These are phyloP conservation scores for Hirsutella thompsonii DNA, from an alignment of 2,329 filamentous ascomycete genomes.

Conservation along the genomic window DNA sequence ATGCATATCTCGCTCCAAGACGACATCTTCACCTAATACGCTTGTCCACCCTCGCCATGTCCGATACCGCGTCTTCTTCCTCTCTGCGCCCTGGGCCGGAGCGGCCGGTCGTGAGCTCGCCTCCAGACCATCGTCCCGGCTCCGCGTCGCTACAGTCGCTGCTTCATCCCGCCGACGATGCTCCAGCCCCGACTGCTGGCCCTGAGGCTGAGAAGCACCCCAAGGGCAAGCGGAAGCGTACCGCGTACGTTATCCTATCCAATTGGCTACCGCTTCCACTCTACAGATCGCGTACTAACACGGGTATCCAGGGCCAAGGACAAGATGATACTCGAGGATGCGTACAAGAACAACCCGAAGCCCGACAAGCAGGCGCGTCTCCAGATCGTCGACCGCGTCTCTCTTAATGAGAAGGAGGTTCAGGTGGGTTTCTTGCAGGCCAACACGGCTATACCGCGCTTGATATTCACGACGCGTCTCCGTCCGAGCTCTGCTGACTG, in stretches of 20 bases:
- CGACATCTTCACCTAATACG: neutral
- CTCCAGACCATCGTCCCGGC: conserved; percentile 11
- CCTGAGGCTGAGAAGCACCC: conserved; percentile 31
- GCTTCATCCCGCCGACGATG: conserved; percentile 3
- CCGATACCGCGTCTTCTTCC: conserved; percentile 11
- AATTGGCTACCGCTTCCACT: neutral
- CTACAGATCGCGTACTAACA: conserved; percentile 10
- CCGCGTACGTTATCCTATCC: conserved; percentile 35
- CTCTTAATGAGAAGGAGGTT: conserved; percentile 88
- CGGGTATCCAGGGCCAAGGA: conserved; percentile 57
- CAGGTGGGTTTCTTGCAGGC: conserved; percentile 51
- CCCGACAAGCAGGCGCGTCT: conserved; percentile 82
- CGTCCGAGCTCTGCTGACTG: neutral
- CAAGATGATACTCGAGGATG: conserved; percentile 75
- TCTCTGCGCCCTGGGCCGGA: conserved; percentile 11
- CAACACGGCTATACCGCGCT: neutral
- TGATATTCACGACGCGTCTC: neutral
- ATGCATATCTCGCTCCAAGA: conserved; percentile 1
- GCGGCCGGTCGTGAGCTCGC: conserved; percentile 10
- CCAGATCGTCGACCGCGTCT: conserved; percentile 72
- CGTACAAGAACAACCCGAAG: conserved; percentile 75
- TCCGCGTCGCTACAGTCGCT: conserved; percentile 7
- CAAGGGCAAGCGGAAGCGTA: conserved; percentile 50
- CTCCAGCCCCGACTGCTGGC: conserved; percentile 9
- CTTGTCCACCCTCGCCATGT: conserved; percentile 10